Percentiles rank a stretch among this genome's conserved stretches.
phyloP scores from a whole-genome alignment of 2,329 filamentous ascomycete genomes.

The Trichophyton benhamiae region DNA sequence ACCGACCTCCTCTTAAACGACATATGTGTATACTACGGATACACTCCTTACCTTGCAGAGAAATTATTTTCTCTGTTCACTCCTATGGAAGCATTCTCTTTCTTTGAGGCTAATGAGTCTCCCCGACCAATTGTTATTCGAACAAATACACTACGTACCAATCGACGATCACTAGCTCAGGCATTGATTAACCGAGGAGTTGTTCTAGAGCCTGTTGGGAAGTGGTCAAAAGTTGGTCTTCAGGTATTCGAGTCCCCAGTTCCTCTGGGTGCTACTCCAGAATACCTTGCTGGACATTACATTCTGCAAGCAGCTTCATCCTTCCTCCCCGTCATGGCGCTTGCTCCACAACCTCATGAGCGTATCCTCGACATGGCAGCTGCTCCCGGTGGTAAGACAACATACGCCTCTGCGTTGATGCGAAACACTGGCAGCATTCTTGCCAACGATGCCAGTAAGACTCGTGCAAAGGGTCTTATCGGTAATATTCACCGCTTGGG shows the following conservation, averaged over 20 bases:
- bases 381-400: slow-evolving; percentile 91
- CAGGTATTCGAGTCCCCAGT: slow-evolving; percentile 88
- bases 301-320: slow-evolving; percentile 94
- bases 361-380: slow-evolving; percentile 89
- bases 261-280: slow-evolving; percentile 84
- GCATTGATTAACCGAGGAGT: slow-evolving; percentile 92
- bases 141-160: slow-evolving; percentile 82
- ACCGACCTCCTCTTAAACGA: slow-evolving; percentile 76
- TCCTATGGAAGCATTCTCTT: slow-evolving; percentile 86
- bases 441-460: slow-evolving; percentile 91
- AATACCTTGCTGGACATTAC: slow-evolving; percentile 95
- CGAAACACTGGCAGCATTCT: slow-evolving; percentile 93
- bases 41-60: slow-evolving; percentile 86
- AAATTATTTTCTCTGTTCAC: slow-evolving; percentile 91
- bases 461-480: slow-evolving; percentile 89
- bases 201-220: slow-evolving; percentile 88
- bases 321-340: slow-evolving; percentile 94
- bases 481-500: slow-evolving; percentile 95
- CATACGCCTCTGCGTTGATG: slow-evolving; percentile 92
- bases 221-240: slow-evolving; percentile 96
- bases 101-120: slow-evolving; percentile 98
- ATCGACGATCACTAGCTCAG: slow-evolving; percentile 71
- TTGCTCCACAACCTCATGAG: slow-evolving; percentile 87
- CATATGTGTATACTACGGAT: slow-evolving; percentile 92
- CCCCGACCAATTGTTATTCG: slow-evolving; percentile 87